Base-by-base conservation (phyloP, 768 basidiomycete species). In the Holtermannia corniformis region DNA sequence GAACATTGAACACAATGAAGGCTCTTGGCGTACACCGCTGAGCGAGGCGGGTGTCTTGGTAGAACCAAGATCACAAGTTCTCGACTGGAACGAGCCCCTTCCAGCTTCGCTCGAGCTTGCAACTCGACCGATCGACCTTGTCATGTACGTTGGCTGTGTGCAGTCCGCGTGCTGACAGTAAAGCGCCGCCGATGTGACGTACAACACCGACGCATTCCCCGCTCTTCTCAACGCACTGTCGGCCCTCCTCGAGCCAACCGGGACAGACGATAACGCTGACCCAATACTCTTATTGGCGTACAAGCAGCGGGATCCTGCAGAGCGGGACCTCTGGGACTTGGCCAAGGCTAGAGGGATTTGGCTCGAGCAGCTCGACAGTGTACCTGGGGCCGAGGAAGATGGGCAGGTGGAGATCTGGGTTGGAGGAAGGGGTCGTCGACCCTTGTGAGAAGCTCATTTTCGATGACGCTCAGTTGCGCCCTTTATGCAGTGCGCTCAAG, bases 111-210 rank as follows among this genome's bases (percentile, higher is more conserved):
- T n/a, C n/a, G n/a, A 82, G 26, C 54, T 65, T 1, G 60, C 24
- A 54, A 59, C 19, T 7, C 37, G 3, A 21, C 46, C 5, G n/a
- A 32, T 51, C 4, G 82, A 88, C 63, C 73, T 80, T 32, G 80
- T 93, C 49, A 68, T 89, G 86, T 87, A 70, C 54, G 84, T 76
- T 10, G 20, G 24, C 41, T 37, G 11, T 16, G 28, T 52, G n/a
- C 41, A 22, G 44, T 42, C n/a, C n/a, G n/a, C n/a, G n/a, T n/a
- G n/a, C 41, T 49, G 26, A 44, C 24, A 14, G 40, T 10, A 32
- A 59, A 91, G 89, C 42, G 88, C 92, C 82, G 86, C 89, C 12
- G 91, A 95, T 62, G 87, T 92, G 5, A 84, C 88, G 1, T 93
- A 92, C 75, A 93, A 93, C 73, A 87, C 86, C 0, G 74, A 82